phyloP scores from a whole-genome alignment of 2,329 filamentous ascomycete species.

The Alternaria angustiovoidea region DNA sequence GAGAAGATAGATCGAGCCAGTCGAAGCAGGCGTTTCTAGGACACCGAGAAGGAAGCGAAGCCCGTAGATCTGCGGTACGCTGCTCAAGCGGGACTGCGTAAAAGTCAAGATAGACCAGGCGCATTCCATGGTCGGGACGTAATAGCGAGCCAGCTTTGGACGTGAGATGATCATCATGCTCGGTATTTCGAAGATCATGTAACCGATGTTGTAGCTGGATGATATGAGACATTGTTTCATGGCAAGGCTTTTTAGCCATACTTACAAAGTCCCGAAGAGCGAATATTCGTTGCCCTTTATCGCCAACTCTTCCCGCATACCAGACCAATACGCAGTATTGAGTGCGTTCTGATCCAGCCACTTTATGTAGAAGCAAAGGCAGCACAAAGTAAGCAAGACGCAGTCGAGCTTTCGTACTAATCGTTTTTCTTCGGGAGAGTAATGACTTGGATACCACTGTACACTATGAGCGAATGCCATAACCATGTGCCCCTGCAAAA shows the following conservation, averaged over 20 bases:
- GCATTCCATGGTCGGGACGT: constrained; percentile 45
- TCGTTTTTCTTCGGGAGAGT: constrained; percentile 29
- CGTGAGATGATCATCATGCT: constrained; percentile 46
- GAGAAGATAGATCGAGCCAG: constrained; percentile 40
- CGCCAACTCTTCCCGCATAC: constrained; percentile 30
- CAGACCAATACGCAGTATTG: constrained; percentile 30
- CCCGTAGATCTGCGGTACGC: constrained; percentile 43
- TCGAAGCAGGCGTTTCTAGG: constrained; percentile 37
- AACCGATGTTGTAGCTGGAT: constrained; percentile 38
- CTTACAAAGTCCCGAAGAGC: constrained; percentile 51
- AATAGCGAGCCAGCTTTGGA: constrained; percentile 41
- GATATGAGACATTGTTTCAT: not conserved
- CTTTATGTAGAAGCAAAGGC: constrained; percentile 35
- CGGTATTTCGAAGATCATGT: constrained; percentile 46
- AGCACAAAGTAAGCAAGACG: constrained; percentile 29
- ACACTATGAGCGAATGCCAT: not conserved
- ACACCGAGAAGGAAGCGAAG: constrained; percentile 45
- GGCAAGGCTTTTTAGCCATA: not conserved
- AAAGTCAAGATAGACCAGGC: constrained; percentile 48
- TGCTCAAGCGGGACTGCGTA: constrained; percentile 41
- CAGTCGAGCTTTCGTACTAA: constrained; percentile 30
- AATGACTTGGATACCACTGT: constrained; percentile 32
- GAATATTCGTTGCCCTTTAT: constrained; percentile 64
- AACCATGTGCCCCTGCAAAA: not conserved
- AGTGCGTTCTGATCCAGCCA: constrained; percentile 34